These are phyloP conservation scores for Xerocomus nothofagi DNA, from an alignment of 1,284 basidiomycete genomes.

Conservation along the genomic window DNA sequence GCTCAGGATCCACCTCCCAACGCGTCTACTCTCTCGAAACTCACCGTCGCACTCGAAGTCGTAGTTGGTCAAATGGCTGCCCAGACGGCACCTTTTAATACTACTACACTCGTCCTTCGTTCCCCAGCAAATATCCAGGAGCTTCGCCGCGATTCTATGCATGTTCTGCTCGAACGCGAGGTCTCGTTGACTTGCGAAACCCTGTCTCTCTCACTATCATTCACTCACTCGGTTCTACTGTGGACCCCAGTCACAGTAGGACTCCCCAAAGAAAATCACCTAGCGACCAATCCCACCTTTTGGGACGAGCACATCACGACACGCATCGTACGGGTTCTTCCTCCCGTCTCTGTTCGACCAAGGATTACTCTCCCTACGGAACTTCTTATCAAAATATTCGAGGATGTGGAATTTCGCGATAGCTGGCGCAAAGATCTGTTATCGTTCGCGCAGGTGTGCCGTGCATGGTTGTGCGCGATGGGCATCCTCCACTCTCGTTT, in stretches of 20 bases:
- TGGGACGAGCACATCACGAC: constrained; percentile 23
- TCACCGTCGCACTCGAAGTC: constrained; percentile 28
- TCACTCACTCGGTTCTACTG: constrained; percentile 26
- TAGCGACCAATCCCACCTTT: constrained; percentile 15
- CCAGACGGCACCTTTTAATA: constrained; percentile 1
- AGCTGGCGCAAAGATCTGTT: constrained; percentile 26
- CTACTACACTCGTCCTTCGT: constrained; percentile 21
- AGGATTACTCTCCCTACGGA: constrained; percentile 20
- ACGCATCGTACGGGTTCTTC: constrained; percentile 23
- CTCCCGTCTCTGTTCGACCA: constrained; percentile 6
- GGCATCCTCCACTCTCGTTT: constrained; percentile 19
- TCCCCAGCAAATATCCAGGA: constrained; percentile 9
- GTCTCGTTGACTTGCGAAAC: constrained; percentile 21
- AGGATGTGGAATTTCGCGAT: constrained; percentile 19
- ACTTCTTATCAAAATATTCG: constrained; percentile 24
- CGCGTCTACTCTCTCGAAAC: constrained; percentile 16
- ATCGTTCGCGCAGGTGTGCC: constrained; percentile 29
- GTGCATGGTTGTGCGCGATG: constrained; percentile 27
- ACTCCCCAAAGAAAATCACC: background rate
- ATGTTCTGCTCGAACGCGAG: constrained; percentile 21
- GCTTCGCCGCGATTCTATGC: constrained; percentile 2
- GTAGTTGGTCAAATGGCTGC: background rate
- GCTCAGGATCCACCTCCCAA: constrained; percentile 9
- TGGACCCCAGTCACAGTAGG: constrained; percentile 10
- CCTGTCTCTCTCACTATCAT: constrained; percentile 22